Percentiles rank a stretch among this genome's conserved stretches.
Evolutionary conservation across 257 asterid species (phyloP).

Genomic region (Solanum raphanifolium): DNA sequence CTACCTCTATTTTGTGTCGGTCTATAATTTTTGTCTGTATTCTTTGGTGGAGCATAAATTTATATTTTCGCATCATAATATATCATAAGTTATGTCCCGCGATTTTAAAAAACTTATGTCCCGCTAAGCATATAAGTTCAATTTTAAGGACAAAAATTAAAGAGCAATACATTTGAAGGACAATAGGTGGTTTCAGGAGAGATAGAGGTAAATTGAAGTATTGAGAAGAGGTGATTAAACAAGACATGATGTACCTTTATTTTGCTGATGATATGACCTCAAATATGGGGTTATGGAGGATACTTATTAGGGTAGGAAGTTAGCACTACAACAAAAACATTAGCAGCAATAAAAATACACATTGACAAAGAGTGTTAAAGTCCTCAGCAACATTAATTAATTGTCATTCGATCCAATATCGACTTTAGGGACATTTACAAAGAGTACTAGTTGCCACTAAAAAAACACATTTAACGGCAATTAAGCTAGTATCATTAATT

Average conservation of each 20-base stretch:
- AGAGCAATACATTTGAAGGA: neutral
- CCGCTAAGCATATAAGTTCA: neutral
- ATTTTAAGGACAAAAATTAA: neutral
- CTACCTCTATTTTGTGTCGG: neutral
- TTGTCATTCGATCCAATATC: neutral
- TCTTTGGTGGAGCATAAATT: accelerated
- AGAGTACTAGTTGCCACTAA: neutral
- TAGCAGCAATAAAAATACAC: too few species aligned
- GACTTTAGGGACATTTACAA: neutral
- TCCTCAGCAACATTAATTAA: neutral
- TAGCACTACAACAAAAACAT: too few species aligned
- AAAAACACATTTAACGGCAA: accelerated
- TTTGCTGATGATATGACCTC: neutral
- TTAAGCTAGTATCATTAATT: too few species aligned
- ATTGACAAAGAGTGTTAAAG: neutral
- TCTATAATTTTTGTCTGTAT: neutral
- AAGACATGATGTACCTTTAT: neutral
- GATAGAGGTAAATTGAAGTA: neutral
- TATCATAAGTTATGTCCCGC: neutral
- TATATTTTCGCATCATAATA: neutral
- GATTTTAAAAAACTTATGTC: neutral
- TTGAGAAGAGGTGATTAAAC: neutral
- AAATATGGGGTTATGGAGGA: neutral
- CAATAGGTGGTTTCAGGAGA: neutral
- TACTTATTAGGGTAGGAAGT: neutral